Conservation (phyloP, 345 rosid species). For the Citropsis articulata region DNA sequence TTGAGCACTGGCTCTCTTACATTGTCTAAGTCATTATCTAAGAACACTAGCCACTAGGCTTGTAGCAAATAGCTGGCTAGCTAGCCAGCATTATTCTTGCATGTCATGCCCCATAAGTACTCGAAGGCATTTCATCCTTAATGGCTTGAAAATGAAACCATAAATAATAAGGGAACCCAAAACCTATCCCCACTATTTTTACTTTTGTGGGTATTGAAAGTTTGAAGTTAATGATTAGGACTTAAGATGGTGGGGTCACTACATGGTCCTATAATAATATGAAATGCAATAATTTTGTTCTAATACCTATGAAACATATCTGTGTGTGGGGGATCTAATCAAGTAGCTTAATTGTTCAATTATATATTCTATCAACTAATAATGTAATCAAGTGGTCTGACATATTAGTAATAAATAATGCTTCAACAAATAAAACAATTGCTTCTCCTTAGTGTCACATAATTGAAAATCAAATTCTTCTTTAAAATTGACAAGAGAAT, state of each 20-base stretch:
- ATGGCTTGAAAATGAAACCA: background rate
- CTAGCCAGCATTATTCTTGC: background rate
- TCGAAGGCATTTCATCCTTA: background rate
- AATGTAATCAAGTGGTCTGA: background rate
- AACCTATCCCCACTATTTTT: no score
- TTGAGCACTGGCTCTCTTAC: background rate
- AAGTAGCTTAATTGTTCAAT: background rate
- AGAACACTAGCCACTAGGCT: background rate
- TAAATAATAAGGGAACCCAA: no score
- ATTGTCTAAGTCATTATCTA: background rate
- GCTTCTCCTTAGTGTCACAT: no score
- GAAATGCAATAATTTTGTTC: background rate
- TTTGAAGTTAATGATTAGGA: background rate
- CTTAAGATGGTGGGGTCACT: background rate
- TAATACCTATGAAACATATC: background rate
- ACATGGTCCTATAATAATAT: background rate
- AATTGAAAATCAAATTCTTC: no score
- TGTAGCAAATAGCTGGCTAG: background rate
- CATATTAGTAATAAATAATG: background rate
- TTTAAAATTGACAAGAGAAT: no score
- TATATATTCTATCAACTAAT: background rate
- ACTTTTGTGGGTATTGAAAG: background rate
- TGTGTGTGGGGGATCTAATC: background rate
- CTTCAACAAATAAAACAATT: no score
- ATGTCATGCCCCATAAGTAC: background rate